Conservation (phyloP, 768 basidiomycete genomes). For the Mycena pura region DNA sequence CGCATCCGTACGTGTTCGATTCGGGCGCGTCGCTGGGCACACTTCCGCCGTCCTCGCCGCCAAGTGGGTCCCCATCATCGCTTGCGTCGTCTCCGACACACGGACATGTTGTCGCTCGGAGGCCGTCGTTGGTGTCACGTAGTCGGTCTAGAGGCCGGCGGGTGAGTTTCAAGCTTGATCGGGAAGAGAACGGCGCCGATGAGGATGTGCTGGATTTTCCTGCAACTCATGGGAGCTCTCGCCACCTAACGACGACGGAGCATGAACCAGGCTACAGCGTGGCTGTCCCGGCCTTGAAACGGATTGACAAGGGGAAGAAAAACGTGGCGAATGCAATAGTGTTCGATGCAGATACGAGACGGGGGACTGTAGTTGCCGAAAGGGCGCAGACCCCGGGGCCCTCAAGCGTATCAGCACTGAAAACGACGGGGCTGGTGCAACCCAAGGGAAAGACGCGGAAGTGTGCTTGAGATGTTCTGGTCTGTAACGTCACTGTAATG, state of each 20-base stretch:
- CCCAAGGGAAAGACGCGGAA: constrained; percentile 7
- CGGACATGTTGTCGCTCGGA: constrained; percentile 33
- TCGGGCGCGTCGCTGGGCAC: constrained; percentile 54
- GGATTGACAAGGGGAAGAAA: constrained; percentile 7
- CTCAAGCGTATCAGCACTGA: neutral
- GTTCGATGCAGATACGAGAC: neutral
- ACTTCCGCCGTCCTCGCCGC: constrained; percentile 61
- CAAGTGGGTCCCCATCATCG: constrained; percentile 52
- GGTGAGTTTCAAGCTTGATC: constrained; percentile 61
- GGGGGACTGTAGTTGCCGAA: neutral
- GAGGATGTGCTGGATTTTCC: neutral
- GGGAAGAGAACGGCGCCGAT: constrained; percentile 19
- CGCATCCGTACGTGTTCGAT: constrained; percentile 48
- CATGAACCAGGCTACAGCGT: neutral
- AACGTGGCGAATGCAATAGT: neutral
- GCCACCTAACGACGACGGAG: neutral
- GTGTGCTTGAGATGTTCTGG: neutral
- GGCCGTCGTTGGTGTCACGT: constrained; percentile 49
- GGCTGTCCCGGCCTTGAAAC: neutral
- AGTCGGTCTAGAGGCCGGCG: constrained; percentile 61
- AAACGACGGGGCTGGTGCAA: neutral
- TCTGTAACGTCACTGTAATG: too few relatives aligned
- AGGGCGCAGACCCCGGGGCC: constrained; percentile 21
- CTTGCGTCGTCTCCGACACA: constrained; percentile 45
- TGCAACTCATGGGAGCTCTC: neutral